These are phyloP conservation scores for Trematosphaeria pertusa DNA, from an alignment of 2,329 filamentous ascomycete species.

Conservation along the genomic window DNA sequence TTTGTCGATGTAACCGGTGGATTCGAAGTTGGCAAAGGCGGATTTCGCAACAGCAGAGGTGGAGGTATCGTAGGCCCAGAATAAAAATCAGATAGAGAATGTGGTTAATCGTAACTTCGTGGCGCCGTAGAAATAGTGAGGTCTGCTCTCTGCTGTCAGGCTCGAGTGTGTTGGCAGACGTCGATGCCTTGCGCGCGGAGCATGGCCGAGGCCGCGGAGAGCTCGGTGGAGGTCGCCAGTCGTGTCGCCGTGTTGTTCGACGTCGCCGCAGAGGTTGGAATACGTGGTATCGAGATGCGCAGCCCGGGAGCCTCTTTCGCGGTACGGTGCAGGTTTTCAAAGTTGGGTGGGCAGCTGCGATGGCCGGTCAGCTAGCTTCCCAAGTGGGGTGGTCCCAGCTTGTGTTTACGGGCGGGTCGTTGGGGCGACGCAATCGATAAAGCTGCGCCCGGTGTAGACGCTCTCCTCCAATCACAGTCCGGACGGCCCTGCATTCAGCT, in stretches of 20 bases:
- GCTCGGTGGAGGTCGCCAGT: constrained; percentile 35
- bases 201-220: constrained; percentile 43
- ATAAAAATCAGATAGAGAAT: constrained; percentile 16
- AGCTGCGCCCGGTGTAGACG: constrained; percentile 28
- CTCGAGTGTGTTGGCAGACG: constrained; percentile 29
- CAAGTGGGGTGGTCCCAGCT: constrained; percentile 8
- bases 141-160: constrained; percentile 19
- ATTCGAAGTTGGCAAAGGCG: too few relatives aligned
- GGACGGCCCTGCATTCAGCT: background rate
- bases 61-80: constrained; percentile 17
- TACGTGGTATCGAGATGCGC: background rate
- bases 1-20: constrained; percentile 1
- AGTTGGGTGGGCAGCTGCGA: constrained; percentile 2
- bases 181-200: constrained; percentile 28
- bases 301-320: too few relatives aligned
- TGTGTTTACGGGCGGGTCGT: constrained; percentile 30
- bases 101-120: constrained; percentile 41
- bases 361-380: constrained; percentile 17
- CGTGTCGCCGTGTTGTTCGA: constrained; percentile 27
- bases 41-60: constrained; percentile 9
- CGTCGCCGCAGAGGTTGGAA: constrained; percentile 7
- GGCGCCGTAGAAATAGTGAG: constrained; percentile 27
- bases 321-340: background rate
- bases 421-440: constrained; percentile 34
- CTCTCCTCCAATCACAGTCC: constrained; percentile 4